These are phyloP conservation scores for Melianthus villosus DNA, from an alignment of 441 rosid genomes.

Conservation along the genomic window DNA sequence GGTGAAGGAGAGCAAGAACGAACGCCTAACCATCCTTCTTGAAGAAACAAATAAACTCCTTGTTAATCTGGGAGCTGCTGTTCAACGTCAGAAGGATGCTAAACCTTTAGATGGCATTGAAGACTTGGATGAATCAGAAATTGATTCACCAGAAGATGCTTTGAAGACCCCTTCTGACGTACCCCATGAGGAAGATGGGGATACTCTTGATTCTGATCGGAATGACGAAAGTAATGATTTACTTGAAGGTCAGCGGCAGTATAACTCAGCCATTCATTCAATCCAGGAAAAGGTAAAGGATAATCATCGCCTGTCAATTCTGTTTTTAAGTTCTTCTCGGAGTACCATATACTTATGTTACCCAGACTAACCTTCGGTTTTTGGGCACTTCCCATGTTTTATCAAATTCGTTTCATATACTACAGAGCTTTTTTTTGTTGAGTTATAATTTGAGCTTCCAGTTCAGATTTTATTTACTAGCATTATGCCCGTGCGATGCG, in stretches of 20 bases:
- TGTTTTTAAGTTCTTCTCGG: no score
- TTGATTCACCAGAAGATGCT: conserved; percentile 63
- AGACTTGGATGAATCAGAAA: conserved; percentile 44
- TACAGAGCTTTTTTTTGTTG: no score
- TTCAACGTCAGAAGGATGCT: conserved; percentile 90
- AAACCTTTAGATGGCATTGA: conserved; percentile 58
- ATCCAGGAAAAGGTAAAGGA: conserved; percentile 76
- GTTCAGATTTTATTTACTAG: no score
- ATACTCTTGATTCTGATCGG: conserved; percentile 50
- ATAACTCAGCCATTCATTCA: conserved; percentile 87
- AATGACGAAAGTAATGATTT: conserved; percentile 66
- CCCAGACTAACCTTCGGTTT: no score
- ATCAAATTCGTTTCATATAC: no score
- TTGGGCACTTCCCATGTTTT: no score
- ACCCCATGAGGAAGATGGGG: conserved; percentile 52
- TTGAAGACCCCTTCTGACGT: conserved; percentile 45
- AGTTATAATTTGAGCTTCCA: no score
- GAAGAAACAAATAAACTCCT: conserved; percentile 95
- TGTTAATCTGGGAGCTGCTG: conserved; percentile 91
- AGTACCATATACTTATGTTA: no score
- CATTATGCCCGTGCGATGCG: no score
- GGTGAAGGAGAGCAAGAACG: conserved; percentile 97
- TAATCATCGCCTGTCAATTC: no score
- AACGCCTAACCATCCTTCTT: conserved; percentile 79
- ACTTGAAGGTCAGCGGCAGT: conserved; percentile 95